A percentile compares a stretch with the other conserved stretches of the same genome.
phyloP scores from a whole-genome alignment of 352 stramenopile genomes.

The Blastocystis sp. region DNA sequence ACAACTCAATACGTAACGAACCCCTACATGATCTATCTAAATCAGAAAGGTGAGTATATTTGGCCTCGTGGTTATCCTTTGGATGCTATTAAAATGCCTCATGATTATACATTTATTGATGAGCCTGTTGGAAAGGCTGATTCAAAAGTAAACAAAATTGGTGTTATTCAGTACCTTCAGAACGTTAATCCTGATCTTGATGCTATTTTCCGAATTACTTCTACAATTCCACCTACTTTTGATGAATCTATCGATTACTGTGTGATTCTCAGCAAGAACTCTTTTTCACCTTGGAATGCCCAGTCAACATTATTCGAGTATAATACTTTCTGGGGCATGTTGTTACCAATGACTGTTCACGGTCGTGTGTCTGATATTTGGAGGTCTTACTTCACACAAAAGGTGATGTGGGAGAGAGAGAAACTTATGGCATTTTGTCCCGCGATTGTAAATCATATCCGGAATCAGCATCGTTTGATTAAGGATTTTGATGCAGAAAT shows the following conservation, averaged over 20 bases:
- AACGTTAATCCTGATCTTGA: constrained; percentile 63
- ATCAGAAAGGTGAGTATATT: constrained; percentile 28
- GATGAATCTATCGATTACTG: constrained; percentile 34
- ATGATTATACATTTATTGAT: constrained; percentile 39
- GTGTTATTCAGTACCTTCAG: constrained; percentile 65
- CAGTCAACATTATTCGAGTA: constrained; percentile 63
- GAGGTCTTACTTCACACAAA: constrained; percentile 63
- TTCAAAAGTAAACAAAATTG: neutral
- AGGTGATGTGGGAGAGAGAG: constrained; percentile 5
- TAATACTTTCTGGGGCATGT: constrained; percentile 44
- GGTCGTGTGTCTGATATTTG: constrained; percentile 54
- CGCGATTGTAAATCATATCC: constrained; percentile 63
- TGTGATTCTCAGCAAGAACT: constrained; percentile 52
- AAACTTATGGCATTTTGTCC: constrained; percentile 41
- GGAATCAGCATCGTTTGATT: constrained; percentile 54
- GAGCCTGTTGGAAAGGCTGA: neutral
- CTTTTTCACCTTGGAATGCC: constrained; percentile 55
- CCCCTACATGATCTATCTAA: constrained; percentile 62
- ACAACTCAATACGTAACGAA: constrained; percentile 46
- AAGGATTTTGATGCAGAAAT: constrained; percentile 66
- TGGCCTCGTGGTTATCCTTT: constrained; percentile 66
- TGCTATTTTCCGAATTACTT: constrained; percentile 66
- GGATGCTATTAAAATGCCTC: constrained; percentile 48
- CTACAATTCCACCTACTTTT: constrained; percentile 37
- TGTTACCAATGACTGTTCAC: constrained; percentile 62